These are phyloP conservation scores for Irpex lacteus DNA, from an alignment of 1,284 basidiomycete genomes.

Conservation along the genomic window DNA sequence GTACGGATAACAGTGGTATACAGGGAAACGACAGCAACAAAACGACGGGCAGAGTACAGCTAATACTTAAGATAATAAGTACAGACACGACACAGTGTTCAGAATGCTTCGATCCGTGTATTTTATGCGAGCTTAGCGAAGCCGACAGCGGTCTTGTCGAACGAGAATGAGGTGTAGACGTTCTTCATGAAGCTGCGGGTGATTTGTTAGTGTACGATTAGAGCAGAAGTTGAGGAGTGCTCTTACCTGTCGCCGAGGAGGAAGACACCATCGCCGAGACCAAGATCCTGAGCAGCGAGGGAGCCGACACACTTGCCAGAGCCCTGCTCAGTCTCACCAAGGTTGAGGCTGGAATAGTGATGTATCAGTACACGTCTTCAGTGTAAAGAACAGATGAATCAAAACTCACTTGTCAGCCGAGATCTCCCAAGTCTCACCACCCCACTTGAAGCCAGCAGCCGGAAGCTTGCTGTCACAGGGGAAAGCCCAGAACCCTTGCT, in stretches of 20 bases:
- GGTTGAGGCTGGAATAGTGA: conserved; percentile 23
- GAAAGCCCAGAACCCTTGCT: conserved; percentile 27
- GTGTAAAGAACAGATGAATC: not conserved
- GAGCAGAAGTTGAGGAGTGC: not conserved
- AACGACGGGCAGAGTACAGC: not conserved
- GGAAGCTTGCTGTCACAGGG: conserved; percentile 26
- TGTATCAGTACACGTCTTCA: not conserved
- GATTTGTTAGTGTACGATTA: not conserved
- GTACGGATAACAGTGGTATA: not conserved
- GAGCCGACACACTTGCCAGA: conserved; percentile 25
- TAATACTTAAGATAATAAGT: not conserved
- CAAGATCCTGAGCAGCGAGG: conserved; percentile 21
- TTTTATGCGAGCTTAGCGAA: conserved; percentile 16
- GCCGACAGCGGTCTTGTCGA: conserved; percentile 18
- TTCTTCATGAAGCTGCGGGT: conserved; percentile 22
- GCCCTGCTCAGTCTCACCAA: conserved; percentile 19
- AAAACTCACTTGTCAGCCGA: not conserved
- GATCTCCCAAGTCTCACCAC: conserved; percentile 26
- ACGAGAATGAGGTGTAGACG: conserved; percentile 22
- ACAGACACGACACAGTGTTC: not conserved
- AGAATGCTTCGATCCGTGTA: not conserved
- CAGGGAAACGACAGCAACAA: not conserved
- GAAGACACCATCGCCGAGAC: conserved; percentile 22
- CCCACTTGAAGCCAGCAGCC: conserved; percentile 28
- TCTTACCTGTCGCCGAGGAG: conserved; percentile 24